Conservation (phyloP, 2,329 filamentous ascomycete species). For the Epichloe amarillans region DNA sequence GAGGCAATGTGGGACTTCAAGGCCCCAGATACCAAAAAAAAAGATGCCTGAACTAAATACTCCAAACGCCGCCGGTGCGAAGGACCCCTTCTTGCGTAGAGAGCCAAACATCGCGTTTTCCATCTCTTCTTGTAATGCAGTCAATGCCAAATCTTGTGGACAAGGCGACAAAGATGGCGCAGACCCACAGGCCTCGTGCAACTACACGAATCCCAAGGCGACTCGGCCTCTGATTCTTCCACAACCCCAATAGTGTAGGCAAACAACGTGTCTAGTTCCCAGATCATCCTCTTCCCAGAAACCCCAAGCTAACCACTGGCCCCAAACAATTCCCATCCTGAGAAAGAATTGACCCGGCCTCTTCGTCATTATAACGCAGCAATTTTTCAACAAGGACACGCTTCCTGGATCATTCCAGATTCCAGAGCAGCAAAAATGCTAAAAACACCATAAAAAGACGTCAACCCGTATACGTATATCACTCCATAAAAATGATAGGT, state of each 20-base stretch:
- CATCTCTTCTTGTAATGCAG: conserved; percentile 4
- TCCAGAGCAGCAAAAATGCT: not conserved
- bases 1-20: not conserved
- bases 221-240: not conserved
- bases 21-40: not conserved
- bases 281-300: not conserved
- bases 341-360: not conserved
- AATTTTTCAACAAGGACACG: not conserved
- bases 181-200: conserved; percentile 1
- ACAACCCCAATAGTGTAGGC: not conserved
- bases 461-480: not conserved
- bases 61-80: conserved; percentile 4
- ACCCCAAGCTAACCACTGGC: not conserved
- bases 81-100: not conserved
- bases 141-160: not conserved
- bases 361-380: conserved; percentile 2
- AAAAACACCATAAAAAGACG: not conserved
- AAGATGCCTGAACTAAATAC: conserved; percentile 6
- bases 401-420: conserved; percentile 2
- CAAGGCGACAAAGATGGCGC: not conserved
- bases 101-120: not conserved
- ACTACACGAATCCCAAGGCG: not conserved
- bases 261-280: conserved; percentile 1
- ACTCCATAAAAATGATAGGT: not conserved
- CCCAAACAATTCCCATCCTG: not conserved